Conservation (phyloP, 805 yeast genomes). For the Candida alai region DNA sequence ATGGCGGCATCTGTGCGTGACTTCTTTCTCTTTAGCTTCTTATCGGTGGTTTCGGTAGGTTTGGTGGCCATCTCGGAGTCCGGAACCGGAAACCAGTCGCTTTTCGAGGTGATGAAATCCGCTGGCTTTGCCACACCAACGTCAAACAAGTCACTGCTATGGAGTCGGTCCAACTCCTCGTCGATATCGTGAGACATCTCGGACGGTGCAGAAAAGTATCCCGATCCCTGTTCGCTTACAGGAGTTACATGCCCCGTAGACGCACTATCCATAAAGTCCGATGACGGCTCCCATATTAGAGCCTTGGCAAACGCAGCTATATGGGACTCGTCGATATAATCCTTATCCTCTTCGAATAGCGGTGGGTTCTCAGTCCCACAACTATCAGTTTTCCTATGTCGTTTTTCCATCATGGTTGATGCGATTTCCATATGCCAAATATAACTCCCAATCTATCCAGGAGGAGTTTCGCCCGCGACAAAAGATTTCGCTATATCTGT, state of each 20-base stretch:
- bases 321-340: conserved; percentile 32
- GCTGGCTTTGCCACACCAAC: too few relatives aligned
- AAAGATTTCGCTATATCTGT: too few relatives aligned
- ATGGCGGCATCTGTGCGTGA: conserved; percentile 7
- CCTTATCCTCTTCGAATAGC: conserved; percentile 18
- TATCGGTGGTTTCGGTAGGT: not conserved
- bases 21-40: not conserved
- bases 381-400: too few relatives aligned
- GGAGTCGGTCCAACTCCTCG: not conserved
- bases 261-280: not conserved
- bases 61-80: not conserved
- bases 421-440: too few relatives aligned
- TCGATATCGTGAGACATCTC: conserved; percentile 1
- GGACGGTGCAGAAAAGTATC: conserved; percentile 1
- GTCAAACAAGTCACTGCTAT: too few relatives aligned
- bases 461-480: too few relatives aligned
- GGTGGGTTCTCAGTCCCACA: too few relatives aligned
- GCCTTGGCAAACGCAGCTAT: conserved; percentile 40
- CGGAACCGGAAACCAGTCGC: conserved; percentile 22
- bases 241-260: too few relatives aligned
- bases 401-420: too few relatives aligned
- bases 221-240: conserved; percentile 2
- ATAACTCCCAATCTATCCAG: too few relatives aligned
- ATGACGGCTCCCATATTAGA: conserved; percentile 30
- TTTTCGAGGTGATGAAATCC: conserved; percentile 22